Percentiles rank a stretch among this genome's conserved stretches.
phyloP scores from a whole-genome alignment of 1,139 yeast genomes.

The Zygosaccharomyces pseudobailii region DNA sequence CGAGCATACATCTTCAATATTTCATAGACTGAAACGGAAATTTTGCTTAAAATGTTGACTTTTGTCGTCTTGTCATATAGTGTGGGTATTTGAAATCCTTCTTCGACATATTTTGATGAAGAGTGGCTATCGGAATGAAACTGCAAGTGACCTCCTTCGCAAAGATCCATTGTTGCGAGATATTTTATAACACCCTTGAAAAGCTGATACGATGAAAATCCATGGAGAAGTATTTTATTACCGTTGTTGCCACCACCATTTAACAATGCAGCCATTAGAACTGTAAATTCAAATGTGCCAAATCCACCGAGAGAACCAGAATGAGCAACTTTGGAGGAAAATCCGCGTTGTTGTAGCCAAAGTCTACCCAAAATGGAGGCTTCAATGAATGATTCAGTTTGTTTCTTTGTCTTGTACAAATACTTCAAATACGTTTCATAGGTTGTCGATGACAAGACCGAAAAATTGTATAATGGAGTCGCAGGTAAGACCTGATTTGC shows the following conservation, averaged over 20 bases:
- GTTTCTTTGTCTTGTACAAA: constrained; percentile 67
- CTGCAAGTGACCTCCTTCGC: constrained; percentile 57
- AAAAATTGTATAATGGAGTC: constrained; percentile 71
- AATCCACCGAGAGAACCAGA: constrained; percentile 63
- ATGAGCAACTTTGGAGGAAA: constrained; percentile 53
- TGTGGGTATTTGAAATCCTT: constrained; percentile 68
- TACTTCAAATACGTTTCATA: constrained; percentile 68
- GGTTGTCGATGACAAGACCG: constrained; percentile 65
- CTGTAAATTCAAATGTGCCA: constrained; percentile 86
- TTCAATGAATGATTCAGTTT: constrained; percentile 79
- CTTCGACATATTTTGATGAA: constrained; percentile 45
- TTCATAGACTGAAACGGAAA: constrained; percentile 65
- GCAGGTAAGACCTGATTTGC: constrained; percentile 52
- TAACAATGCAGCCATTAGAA: constrained; percentile 72
- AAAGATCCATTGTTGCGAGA: constrained; percentile 71
- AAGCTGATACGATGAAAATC: constrained; percentile 87
- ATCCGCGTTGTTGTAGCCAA: constrained; percentile 87
- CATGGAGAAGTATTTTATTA: constrained; percentile 70
- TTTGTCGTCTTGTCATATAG: constrained; percentile 70
- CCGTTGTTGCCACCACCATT: constrained; percentile 82
- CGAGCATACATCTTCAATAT: constrained; percentile 60
- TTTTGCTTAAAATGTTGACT: constrained; percentile 76
- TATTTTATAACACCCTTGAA: constrained; percentile 84
- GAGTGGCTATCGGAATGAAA: constrained; percentile 51
- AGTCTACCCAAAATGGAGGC: constrained; percentile 83